These are phyloP conservation scores for Erucastrum elatum DNA, from an alignment of 345 rosid species.

Conservation along the genomic window DNA sequence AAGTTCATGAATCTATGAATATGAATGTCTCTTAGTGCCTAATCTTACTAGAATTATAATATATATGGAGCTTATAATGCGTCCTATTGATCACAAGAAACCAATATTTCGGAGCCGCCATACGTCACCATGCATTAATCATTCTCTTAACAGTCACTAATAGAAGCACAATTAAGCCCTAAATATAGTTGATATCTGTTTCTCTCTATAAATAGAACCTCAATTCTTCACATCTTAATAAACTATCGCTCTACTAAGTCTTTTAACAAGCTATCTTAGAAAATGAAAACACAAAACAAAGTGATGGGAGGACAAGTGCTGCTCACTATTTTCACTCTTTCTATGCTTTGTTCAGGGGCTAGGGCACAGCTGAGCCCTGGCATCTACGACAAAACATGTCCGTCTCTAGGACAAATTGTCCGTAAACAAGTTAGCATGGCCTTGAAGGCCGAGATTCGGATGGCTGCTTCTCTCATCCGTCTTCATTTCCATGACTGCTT, in stretches of 20 bases:
- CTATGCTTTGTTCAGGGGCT: constrained; percentile 41
- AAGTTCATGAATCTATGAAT: constrained; percentile 25
- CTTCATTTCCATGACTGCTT: constrained; percentile 67
- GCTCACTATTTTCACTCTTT: constrained; percentile 27
- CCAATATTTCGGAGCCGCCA: constrained; percentile 33
- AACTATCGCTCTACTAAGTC: constrained; percentile 9
- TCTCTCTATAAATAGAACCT: constrained; percentile 33
- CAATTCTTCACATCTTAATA: background rate
- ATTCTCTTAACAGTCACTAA: constrained; percentile 25
- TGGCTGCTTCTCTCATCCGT: constrained; percentile 69
- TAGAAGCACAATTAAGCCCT: background rate
- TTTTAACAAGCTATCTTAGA: constrained; percentile 21
- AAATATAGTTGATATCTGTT: constrained; percentile 1
- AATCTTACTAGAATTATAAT: background rate
- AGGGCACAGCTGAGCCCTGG: constrained; percentile 50
- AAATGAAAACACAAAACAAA: constrained; percentile 30
- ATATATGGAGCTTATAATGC: constrained; percentile 18
- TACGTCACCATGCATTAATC: constrained; percentile 39
- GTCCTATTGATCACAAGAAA: constrained; percentile 27
- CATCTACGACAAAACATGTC: constrained; percentile 57
- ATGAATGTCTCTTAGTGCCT: constrained; percentile 5
- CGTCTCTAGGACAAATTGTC: constrained; percentile 48
- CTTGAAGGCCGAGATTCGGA: constrained; percentile 53
- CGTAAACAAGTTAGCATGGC: constrained; percentile 50
- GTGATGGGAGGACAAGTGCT: no score